Evolutionary conservation across 345 rosid species (phyloP), one percentile per base, ranked within the genome.

Genomic region (Populus deltoides): DNA sequence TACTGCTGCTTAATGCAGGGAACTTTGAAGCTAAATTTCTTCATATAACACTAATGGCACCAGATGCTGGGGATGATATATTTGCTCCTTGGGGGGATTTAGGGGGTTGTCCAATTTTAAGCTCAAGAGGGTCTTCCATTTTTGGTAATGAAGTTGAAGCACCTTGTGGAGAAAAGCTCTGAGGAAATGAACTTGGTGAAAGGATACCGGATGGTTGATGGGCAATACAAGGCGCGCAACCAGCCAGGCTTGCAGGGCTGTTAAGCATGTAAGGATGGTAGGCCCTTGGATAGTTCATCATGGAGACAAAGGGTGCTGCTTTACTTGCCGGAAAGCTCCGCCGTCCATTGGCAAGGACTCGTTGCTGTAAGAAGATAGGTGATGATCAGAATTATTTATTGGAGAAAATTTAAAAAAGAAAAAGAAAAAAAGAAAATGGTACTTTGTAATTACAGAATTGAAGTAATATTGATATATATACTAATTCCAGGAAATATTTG

Each of bases 151-250:
- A 31, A 49, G 29, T 57, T 61, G 73, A 62, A 2, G 66, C 61
- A 53, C 20, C 20, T 38, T 47, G 66, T 36, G 24, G 39, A 45
- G 6, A n/a, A 5, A 7, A 20, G 1, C 31, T 41, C 13, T 27
- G 72, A 0, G 77, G 76, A 22, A 49, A 47, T 17, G 77, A 2
- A 10, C 51, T 74, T 12, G 75, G 80, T 12, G 75, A 0, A 53
- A 83, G 78, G 27, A 76, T 79, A 25, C 81, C 79, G 13, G 83
- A 75, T 7, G 79, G 77, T 45, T 77, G 81, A 47, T 47, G 51
- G 38, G 70, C 62, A 25, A 49, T n/a, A 29, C 39, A 6, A 1
- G 73, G 63, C 1, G 66, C 45, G 16, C 20, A 55, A 25, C 66
- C 13, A 13, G 41, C 33, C 24, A 29, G 49, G 35, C 59, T 80